Evolutionary conservation across 441 rosid genomes (phyloP).

Genomic region (Brassica hybrid): DNA sequence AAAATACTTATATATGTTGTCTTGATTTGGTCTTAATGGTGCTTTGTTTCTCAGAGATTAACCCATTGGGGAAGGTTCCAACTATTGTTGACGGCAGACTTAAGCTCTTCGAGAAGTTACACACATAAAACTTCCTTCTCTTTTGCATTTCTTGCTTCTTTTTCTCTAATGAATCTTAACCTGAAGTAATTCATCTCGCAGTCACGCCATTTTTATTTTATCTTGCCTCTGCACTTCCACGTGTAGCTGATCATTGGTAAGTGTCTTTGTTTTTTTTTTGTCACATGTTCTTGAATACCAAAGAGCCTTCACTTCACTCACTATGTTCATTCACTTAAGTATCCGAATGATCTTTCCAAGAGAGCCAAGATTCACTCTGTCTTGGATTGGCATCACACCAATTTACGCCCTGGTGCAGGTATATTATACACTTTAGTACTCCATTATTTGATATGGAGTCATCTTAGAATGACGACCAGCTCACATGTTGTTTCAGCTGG

Average conservation of each 20-base stretch:
- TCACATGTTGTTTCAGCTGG: slow-evolving; percentile 49
- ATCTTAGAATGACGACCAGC: background rate
- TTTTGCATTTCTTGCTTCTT: background rate
- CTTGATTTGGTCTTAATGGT: too few relatives aligned
- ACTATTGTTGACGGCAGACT: slow-evolving; percentile 85
- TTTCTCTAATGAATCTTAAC: too few relatives aligned
- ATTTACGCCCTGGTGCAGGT: slow-evolving; percentile 86
- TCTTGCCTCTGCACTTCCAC: slow-evolving; percentile 76
- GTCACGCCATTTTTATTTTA: slow-evolving; percentile 83
- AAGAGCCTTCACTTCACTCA: background rate
- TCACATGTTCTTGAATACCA: slow-evolving; percentile 20
- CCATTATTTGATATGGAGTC: background rate
- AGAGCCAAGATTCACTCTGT: slow-evolving; percentile 87
- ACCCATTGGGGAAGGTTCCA: slow-evolving; percentile 77
- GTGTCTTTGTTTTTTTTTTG: slow-evolving; percentile 23
- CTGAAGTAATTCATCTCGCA: slow-evolving; percentile 44
- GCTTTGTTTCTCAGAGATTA: slow-evolving; percentile 56
- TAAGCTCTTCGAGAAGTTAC: slow-evolving; percentile 85
- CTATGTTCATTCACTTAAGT: slow-evolving; percentile 44
- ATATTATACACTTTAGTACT: background rate
- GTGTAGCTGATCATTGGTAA: slow-evolving; percentile 88
- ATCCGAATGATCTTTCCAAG: slow-evolving; percentile 80
- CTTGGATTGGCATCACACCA: slow-evolving; percentile 93
- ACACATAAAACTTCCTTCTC: background rate
- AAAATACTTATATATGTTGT: too few relatives aligned